These are phyloP conservation scores for Mercurialis annua DNA, from an alignment of 345 rosid species.

Conservation along the genomic window DNA sequence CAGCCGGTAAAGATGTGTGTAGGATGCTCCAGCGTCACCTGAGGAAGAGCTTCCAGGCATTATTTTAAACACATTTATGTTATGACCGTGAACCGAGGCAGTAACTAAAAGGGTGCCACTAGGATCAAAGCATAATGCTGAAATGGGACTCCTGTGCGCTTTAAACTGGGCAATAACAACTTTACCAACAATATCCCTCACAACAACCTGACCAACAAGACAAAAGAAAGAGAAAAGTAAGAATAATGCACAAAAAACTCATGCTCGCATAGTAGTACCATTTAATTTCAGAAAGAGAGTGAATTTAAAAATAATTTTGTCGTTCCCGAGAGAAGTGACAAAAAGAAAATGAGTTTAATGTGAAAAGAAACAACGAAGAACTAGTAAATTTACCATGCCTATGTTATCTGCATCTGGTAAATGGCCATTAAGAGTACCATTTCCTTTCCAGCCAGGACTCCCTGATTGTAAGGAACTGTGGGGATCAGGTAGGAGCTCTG, in stretches of 20 bases:
- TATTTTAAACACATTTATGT: slow-evolving; percentile 78
- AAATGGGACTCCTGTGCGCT: slow-evolving; percentile 89
- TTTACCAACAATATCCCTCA: slow-evolving; percentile 71
- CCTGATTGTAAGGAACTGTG: slow-evolving; percentile 38
- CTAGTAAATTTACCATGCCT: slow-evolving; percentile 65
- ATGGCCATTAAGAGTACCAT: slow-evolving; percentile 52
- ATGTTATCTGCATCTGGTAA: slow-evolving; percentile 58
- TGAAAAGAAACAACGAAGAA: slow-evolving; percentile 16
- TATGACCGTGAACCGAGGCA: slow-evolving; percentile 91
- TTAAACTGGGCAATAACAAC: slow-evolving; percentile 70
- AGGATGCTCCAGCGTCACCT: slow-evolving; percentile 41
- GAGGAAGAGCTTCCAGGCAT: slow-evolving; percentile 54
- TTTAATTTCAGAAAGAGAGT: not conserved
- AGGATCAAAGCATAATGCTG: slow-evolving; percentile 90
- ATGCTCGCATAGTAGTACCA: not conserved
- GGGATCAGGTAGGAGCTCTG: slow-evolving; percentile 75
- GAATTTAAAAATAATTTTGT: not conserved
- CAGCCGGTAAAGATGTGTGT: slow-evolving; percentile 74
- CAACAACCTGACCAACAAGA: slow-evolving; percentile 59
- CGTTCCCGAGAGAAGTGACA: not conserved
- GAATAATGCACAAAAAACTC: not conserved
- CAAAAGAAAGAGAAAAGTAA: not conserved
- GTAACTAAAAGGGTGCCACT: slow-evolving; percentile 88
- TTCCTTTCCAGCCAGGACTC: slow-evolving; percentile 52
- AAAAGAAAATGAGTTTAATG: not conserved